These are phyloP conservation scores for Salvia splendens DNA, from an alignment of 257 asterid genomes.

Conservation along the genomic window DNA sequence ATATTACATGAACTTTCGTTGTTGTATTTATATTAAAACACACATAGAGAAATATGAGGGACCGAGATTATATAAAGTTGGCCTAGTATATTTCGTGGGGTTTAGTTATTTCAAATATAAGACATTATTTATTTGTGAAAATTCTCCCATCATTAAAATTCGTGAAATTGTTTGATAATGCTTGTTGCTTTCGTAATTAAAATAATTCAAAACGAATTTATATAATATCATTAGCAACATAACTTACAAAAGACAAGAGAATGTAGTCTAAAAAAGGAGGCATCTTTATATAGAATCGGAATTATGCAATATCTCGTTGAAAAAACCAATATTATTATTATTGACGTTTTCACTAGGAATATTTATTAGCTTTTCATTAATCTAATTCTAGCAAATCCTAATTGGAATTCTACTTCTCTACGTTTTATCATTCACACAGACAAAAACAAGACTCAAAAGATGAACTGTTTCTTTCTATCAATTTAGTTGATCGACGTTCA, in stretches of 20 bases:
- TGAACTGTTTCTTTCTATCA: conserved; percentile 19
- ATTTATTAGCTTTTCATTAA: conserved; percentile 5
- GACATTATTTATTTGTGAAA: no score
- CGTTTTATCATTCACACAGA: conserved; percentile 14
- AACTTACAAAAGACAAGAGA: conserved; percentile 4
- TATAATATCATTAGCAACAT: neutral
- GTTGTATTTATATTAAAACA: no score
- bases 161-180: neutral
- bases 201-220: conserved; percentile 19
- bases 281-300: conserved; percentile 23
- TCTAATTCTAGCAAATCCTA: conserved; percentile 16
- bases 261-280: conserved; percentile 16
- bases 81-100: no score
- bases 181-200: conserved; percentile 20
- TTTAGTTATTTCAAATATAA: no score
- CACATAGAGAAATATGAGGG: no score
- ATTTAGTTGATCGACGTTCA: conserved; percentile 20
- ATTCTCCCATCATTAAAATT: no score
- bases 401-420: neutral
- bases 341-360: neutral
- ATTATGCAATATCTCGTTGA: neutral
- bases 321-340: neutral
- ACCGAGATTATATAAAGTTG: no score
- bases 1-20: no score
- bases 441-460: conserved; percentile 14